Evolutionary conservation across 108 stramenopile species (phyloP), one percentile per base, ranked within the genome.

Genomic region (Conticribra weissflogii): DNA sequence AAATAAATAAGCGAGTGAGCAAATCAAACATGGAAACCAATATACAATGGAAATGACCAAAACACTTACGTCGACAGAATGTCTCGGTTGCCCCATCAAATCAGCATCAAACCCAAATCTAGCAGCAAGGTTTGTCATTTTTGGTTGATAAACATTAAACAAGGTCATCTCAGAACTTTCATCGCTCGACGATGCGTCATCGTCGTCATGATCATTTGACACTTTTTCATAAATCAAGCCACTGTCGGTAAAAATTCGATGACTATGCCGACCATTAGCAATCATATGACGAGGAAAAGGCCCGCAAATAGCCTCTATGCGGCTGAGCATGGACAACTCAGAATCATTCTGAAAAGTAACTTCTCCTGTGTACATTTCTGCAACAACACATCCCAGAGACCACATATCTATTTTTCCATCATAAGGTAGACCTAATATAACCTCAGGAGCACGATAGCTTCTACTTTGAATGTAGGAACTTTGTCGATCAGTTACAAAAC

Each of bases 371-470:
- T 83, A 91, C 88, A 97, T 87, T 79, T 98, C 98, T 3, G 96
- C 96, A 15, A 98, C 73, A n/a, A 98, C 97, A 60, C 96, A 96
- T 8, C 96, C 97, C 50, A 96, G 72, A 17, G 91, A 93, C 97
- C 97, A 97, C 17, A 97, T 86, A 75, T 98, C 98, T 57, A 98
- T 95, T 68, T 89, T 88, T 24, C 86, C 94, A 68, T 87, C 92
- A 62, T 97, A 97, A 14, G 88, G 87, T 3, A 96, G 81, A 41
- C 98, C 98, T 24, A 97, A 84, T 24, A 97, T 74, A n/a, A 99
- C 99, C 75, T 99, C 99, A 7, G 99, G 99, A 3, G 99, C 99
- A 3, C 98, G 88, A 74, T 98, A 98, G 21, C 86, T 91, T 54
- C 99, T 76, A 46, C 94, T 96, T 79, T 99, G 98, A 31, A 98